phyloP scores from a whole-genome alignment of 257 asterid species.

The Solanum etuberosum region DNA sequence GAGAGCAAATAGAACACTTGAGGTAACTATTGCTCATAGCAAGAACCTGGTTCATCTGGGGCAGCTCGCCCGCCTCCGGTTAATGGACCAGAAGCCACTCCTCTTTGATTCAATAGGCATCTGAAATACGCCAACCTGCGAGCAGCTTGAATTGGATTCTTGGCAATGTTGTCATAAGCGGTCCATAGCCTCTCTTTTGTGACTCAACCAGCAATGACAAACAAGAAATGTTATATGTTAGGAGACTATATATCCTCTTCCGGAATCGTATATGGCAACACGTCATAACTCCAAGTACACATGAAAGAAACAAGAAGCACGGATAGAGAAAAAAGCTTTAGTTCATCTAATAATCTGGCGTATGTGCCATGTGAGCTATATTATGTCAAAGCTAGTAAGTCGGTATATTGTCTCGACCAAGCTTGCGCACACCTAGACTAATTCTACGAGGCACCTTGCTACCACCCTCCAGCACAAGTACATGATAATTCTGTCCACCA shows the following conservation, averaged over 20 bases:
- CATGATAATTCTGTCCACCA: not conserved
- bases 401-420: not conserved
- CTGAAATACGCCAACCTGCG: conserved; percentile 55
- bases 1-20: not conserved
- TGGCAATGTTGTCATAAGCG: conserved; percentile 38
- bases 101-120: conserved; percentile 82
- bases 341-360: not conserved
- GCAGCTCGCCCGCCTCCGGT: conserved; percentile 48
- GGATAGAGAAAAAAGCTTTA: not conserved
- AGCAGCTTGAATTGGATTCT: conserved; percentile 39
- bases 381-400: not conserved
- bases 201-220: not conserved
- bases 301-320: not conserved
- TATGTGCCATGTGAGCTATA: not conserved
- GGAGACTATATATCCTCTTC: not conserved
- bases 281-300: not conserved
- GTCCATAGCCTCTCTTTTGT: conserved; percentile 83
- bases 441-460: not conserved
- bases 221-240: not conserved
- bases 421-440: not conserved
- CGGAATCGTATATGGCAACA: too few relatives aligned
- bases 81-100: conserved; percentile 84
- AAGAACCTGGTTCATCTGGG: conserved; percentile 69
- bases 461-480: not conserved
- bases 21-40: conserved; percentile 39